Evolutionary conservation across 2,329 filamentous ascomycete species (phyloP).

Genomic region (Ascochyta clinopodiicola): DNA sequence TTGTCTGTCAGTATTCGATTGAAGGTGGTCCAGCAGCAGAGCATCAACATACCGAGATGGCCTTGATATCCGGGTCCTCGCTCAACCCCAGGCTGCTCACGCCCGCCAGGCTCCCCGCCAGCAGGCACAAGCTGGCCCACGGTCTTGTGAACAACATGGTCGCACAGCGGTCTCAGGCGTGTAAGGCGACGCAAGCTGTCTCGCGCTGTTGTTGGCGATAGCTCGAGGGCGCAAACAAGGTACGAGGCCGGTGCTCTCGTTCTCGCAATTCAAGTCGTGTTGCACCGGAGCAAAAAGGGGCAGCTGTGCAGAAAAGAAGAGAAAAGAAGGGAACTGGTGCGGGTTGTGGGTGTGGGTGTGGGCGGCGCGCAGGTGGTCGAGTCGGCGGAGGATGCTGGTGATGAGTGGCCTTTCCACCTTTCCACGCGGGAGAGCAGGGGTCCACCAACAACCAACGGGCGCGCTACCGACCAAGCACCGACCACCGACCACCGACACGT

Average conservation of each 20-base stretch:
- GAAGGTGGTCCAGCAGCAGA: slow-evolving; percentile 10
- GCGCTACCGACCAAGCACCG: slow-evolving; percentile 23
- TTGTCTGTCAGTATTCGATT: slow-evolving; percentile 27
- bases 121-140: slow-evolving; percentile 48
- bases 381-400: slow-evolving; percentile 26
- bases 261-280: slow-evolving; percentile 26
- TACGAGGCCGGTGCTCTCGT: slow-evolving; percentile 32
- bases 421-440: slow-evolving; percentile 36
- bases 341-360: slow-evolving; percentile 13
- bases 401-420: slow-evolving; percentile 47
- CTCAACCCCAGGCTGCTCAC: slow-evolving; percentile 39
- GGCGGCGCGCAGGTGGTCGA: slow-evolving; percentile 36
- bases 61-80: slow-evolving; percentile 62
- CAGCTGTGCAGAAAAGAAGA: slow-evolving; percentile 15
- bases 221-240: slow-evolving; percentile 32
- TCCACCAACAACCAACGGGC: slow-evolving; percentile 15
- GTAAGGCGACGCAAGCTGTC: slow-evolving; percentile 20
- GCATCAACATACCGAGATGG: slow-evolving; percentile 65
- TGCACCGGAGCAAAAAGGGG: slow-evolving; percentile 17
- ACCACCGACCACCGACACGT: neutral
- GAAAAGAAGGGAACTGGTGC: slow-evolving; percentile 28
- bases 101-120: slow-evolving; percentile 45
- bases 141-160: slow-evolving; percentile 45
- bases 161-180: slow-evolving; percentile 21
- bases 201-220: slow-evolving; percentile 1